Evolutionary conservation across 371 early-diverging fungal species (phyloP), one percentile per base, ranked within the genome.

Genomic region (Mucor racemosus): DNA sequence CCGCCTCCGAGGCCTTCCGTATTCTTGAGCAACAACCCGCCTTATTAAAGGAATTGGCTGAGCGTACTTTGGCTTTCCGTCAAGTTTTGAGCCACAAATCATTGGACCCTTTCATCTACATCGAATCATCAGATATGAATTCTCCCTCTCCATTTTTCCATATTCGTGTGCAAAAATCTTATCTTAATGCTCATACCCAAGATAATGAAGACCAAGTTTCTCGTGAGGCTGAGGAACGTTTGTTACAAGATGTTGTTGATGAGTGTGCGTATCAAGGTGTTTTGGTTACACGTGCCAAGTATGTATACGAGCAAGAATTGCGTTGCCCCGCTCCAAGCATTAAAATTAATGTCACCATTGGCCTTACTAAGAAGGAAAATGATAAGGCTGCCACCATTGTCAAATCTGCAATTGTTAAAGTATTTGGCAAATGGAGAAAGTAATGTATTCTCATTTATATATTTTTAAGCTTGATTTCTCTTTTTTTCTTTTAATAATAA

Each of bases 231-330:
- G 80, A 88, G 73, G 81, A 89, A 67, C 82, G 80, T 71, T 61
- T 91, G 19, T 83, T 97, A 41, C 94, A 95, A 71, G 94, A 94
- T 50, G 85, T 97, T 38, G 94, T 95, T 7, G 95, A 96, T 57
- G 91, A 94, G 71, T 78, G 84, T 77, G 84, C 84, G 78, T 9
- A 74, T 76, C 72, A 92, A 89, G 79, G 96, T 13, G 85, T 97
- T 9, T 70, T 99, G 70, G 75, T 97, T 7, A 92, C 93, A 0
- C 84, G 94, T 42, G 93, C 97, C 21, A 95, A 92, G 77, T 96
- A 96, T 69, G 92, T 94, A 5, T 79, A 84, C 41, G 86, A 80
- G 10, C 97, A 97, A 71, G 99, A 99, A 77, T 77, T 80, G 53
- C 60, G 72, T 55, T 74, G 85, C 59, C 92, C 94, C 7, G 77